Evolutionary conservation across 1,139 yeast genomes (phyloP), one percentile per base, ranked within the genome.

Genomic region (Suhomyces atakaporum): DNA sequence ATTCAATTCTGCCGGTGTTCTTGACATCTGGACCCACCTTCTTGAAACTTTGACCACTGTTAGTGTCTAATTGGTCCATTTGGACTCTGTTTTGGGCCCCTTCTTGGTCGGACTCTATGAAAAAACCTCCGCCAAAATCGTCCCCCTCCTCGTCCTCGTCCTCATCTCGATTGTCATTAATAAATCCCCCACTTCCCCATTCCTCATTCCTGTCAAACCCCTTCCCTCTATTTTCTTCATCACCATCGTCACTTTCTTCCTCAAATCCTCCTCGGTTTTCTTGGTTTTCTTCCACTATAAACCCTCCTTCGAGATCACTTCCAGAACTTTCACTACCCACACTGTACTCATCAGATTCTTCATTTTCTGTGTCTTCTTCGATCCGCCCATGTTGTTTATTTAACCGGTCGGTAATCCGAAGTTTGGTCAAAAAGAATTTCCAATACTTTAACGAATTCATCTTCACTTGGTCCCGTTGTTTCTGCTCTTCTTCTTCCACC

Each of bases 321-420:
- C 42, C 48, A 7, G 43, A 33, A 3, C 40, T 29, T 22, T 42
- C 47, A 15, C 35, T 38, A 15, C 43, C 31, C 3, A 46, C 45
- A 33, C 48, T 46, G 18, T 29, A 44, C 5, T 42, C 16, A n/a
- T 30, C 39, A 10, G 30, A 29, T 14, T 27, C 40, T 29, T 13
- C 10, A 4, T 15, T 23, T 13, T 29, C 31, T 10, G 9, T 15
- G 11, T 5, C 22, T 9, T 16, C 24, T 19, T 49, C 57, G 9
- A 82, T 61, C n/a, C 53, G 59, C 7, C 96, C 96, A 56, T 86
- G 95, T 16, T 73, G 66, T 27, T 55, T 58, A 40, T 84, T 77
- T 42, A 90, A 66, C 32, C 96, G 68, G n/a, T 75, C 76, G 41
- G 75, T 72, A 24, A 92, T 87, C 39, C 87, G 69, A 36, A 90